These are phyloP conservation scores for Verticillium longisporum DNA, from an alignment of 2,329 filamentous ascomycete genomes.

Conservation along the genomic window DNA sequence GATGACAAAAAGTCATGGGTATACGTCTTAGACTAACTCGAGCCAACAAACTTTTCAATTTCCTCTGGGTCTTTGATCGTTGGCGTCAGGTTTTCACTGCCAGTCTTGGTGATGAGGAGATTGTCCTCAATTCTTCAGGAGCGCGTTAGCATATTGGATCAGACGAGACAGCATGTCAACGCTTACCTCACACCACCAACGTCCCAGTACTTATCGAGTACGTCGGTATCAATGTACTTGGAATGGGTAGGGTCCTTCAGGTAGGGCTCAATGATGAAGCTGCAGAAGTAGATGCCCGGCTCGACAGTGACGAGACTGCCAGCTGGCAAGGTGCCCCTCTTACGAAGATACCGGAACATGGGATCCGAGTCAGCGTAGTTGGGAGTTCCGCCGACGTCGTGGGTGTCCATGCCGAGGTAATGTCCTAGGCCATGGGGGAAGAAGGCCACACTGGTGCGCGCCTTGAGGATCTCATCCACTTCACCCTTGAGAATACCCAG, in stretches of 20 bases:
- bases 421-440: constrained; percentile 89
- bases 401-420: constrained; percentile 87
- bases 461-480: constrained; percentile 66
- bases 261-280: constrained; percentile 79
- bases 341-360: constrained; percentile 81
- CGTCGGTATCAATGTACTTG: constrained; percentile 67
- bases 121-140: constrained; percentile 56
- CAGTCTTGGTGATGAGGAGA: constrained; percentile 61
- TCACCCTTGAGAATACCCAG: constrained; percentile 68
- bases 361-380: constrained; percentile 73
- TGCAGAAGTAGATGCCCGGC: constrained; percentile 90
- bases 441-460: constrained; percentile 80
- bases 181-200: constrained; percentile 66
- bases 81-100: constrained; percentile 66
- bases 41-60: constrained; percentile 42
- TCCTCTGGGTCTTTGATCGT: constrained; percentile 61
- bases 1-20: not conserved
- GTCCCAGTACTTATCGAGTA: constrained; percentile 74
- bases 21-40: constrained; percentile 3
- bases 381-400: constrained; percentile 75
- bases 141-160: not conserved
- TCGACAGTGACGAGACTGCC: constrained; percentile 87
- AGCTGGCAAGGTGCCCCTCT: constrained; percentile 67
- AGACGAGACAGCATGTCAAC: not conserved
- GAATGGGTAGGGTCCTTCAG: constrained; percentile 64